Percentiles rank a stretch among this genome's conserved stretches.
These are phyloP conservation scores for Heritiera littoralis DNA, from an alignment of 345 rosid species.

Conservation along the genomic window DNA sequence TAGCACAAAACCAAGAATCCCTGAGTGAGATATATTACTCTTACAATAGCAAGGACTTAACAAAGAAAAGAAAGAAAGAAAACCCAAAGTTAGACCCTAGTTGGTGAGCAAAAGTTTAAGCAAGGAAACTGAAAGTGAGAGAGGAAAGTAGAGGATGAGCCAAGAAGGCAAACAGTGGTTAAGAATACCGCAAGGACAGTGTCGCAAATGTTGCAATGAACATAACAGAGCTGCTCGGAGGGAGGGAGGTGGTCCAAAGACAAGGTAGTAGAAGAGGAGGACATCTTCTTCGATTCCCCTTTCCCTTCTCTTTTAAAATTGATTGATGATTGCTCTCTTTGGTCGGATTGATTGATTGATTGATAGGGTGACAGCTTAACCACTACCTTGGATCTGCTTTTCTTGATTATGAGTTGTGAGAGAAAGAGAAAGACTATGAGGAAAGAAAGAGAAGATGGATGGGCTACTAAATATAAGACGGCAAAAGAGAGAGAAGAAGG, in stretches of 20 bases:
- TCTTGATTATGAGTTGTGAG: conserved; percentile 36
- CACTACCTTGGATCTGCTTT: conserved; percentile 53
- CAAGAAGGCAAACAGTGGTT: background rate
- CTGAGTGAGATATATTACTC: background rate
- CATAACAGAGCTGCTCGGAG: conserved; percentile 63
- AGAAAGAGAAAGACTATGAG: conserved; percentile 20
- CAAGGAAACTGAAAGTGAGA: background rate
- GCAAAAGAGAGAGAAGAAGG: background rate
- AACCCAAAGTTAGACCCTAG: conserved; percentile 17
- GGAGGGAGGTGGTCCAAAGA: conserved; percentile 40
- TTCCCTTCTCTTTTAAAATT: conserved; percentile 31
- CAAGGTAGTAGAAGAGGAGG: conserved; percentile 24
- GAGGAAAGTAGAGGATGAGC: background rate
- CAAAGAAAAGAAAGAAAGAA: background rate
- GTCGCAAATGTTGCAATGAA: conserved; percentile 61
- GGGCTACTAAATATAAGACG: conserved; percentile 29
- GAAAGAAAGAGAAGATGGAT: conserved; percentile 16
- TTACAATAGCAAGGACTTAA: background rate
- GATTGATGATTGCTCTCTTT: conserved; percentile 28
- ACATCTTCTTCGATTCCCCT: conserved; percentile 11
- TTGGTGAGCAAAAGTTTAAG: background rate
- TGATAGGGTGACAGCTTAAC: conserved; percentile 58
- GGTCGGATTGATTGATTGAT: conserved; percentile 46
- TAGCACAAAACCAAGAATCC: background rate
- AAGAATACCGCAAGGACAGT: conserved; percentile 56